A percentile compares a stretch with the other conserved stretches of the same genome.
Evolutionary conservation across 352 stramenopile species (phyloP).

Genomic region (Phytophthora capsici): DNA sequence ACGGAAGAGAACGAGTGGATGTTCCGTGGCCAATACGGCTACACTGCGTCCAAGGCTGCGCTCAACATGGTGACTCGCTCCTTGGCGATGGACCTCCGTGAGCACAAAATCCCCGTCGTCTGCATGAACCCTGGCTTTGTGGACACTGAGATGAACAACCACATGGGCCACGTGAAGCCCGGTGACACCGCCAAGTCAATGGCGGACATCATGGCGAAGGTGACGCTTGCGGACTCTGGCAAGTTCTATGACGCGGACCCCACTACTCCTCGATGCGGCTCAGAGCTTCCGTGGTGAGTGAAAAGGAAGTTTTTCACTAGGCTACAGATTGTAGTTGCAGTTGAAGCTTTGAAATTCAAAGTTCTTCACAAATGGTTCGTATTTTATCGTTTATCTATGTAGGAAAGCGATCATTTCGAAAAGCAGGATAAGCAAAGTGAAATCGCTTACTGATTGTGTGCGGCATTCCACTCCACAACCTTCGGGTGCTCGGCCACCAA

Average conservation of each 20-base stretch:
- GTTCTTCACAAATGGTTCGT: conserved; percentile 2
- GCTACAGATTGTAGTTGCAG: neutral
- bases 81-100: conserved; percentile 7
- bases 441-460: conserved; percentile 30
- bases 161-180: conserved; percentile 2
- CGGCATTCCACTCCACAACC: conserved; percentile 63
- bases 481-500: conserved; percentile 52
- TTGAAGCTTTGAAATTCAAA: neutral
- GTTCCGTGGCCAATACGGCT: conserved; percentile 9
- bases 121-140: conserved; percentile 9
- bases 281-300: conserved; percentile 9
- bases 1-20: conserved; percentile 8
- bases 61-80: conserved; percentile 16
- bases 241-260: conserved; percentile 5
- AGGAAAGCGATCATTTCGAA: conserved; percentile 4
- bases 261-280: neutral
- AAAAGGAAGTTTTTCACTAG: too few species aligned
- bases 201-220: conserved; percentile 4
- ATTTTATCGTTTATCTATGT: conserved; percentile 10
- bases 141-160: conserved; percentile 5
- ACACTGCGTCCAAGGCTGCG: conserved; percentile 13
- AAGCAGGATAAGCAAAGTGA: neutral
- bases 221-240: neutral
- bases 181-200: neutral
- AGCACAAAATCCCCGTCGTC: conserved; percentile 10